phyloP scores from a whole-genome alignment of 2,329 filamentous ascomycete species.

The Lecanosticta acicola region DNA sequence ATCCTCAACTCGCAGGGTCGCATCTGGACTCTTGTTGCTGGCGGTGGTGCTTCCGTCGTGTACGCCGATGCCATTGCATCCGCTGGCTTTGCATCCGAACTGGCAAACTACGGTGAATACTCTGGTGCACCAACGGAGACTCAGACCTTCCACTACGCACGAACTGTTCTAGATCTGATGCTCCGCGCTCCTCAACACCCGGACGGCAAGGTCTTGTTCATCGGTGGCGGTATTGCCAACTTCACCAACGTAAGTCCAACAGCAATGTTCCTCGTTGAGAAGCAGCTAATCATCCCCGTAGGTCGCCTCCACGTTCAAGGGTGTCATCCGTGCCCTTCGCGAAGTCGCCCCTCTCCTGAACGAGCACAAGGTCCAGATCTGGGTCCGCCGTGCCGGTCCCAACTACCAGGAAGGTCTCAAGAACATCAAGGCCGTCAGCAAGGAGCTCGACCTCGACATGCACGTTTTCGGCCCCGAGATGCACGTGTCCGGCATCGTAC shows the following conservation, averaged over 20 bases:
- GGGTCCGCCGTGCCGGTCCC: constrained; percentile 83
- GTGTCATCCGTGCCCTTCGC: constrained; percentile 91
- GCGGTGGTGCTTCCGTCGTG: constrained; percentile 98
- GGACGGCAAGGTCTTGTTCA: constrained; percentile 98
- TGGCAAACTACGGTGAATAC: constrained; percentile 99
- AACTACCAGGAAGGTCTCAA: constrained; percentile 99
- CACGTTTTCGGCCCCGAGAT: constrained; percentile 78
- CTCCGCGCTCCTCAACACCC: constrained; percentile 77
- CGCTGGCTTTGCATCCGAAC: constrained; percentile 86
- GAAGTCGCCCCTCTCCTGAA: constrained; percentile 79
- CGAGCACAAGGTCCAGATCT: constrained; percentile 98
- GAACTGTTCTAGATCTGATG: constrained; percentile 95
- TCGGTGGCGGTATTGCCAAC: constrained; percentile 99
- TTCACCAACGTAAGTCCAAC: constrained; percentile 75
- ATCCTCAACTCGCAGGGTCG: constrained; percentile 87
- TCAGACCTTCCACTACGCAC: constrained; percentile 98
- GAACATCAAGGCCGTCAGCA: constrained; percentile 97
- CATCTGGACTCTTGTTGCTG: constrained; percentile 96
- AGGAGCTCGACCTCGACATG: constrained; percentile 93
- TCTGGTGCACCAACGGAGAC: constrained; percentile 97
- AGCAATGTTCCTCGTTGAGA: neutral
- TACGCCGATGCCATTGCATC: constrained; percentile 98
- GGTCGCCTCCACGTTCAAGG: constrained; percentile 96
- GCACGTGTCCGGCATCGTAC: constrained; percentile 93
- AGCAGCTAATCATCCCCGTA: constrained; percentile 22